phyloP scores from a whole-genome alignment of 2,329 filamentous ascomycete genomes.

The Acrocalymma vagum region DNA sequence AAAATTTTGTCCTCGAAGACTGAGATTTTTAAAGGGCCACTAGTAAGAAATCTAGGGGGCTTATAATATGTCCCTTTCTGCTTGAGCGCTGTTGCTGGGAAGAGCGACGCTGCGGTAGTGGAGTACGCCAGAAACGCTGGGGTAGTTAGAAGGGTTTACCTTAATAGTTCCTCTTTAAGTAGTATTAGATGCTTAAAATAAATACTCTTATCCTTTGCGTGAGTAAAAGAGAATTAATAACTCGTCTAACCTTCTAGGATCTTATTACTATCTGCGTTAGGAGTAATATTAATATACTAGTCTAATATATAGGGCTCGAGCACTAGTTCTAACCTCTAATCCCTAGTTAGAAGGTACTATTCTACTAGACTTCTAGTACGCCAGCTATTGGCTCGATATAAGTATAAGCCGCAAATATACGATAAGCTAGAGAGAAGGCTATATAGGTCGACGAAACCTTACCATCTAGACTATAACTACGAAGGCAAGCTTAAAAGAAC shows the following conservation, averaged over 20 bases:
- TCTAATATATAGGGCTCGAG: too few relatives aligned
- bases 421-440: conserved; percentile 1
- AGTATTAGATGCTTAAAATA: neutral
- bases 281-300: too few relatives aligned
- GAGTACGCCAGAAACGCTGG: neutral
- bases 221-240: neutral
- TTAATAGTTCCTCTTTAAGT: too few relatives aligned
- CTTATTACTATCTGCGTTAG: neutral
- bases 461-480: conserved; percentile 11
- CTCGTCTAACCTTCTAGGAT: too few relatives aligned
- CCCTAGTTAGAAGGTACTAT: neutral
- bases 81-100: neutral
- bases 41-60: neutral
- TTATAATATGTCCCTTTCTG: too few relatives aligned
- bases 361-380: neutral
- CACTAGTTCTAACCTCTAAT: too few relatives aligned
- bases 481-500: conserved; percentile 1
- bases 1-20: neutral
- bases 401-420: neutral
- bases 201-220: neutral
- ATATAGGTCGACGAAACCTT: conserved; percentile 7
- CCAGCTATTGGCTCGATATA: neutral
- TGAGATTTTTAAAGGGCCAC: too few relatives aligned
- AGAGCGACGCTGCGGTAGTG: neutral
- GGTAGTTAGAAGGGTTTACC: too few relatives aligned